Percentiles rank a stretch among this genome's conserved stretches.
Conservation (phyloP, 192 early-diverging fungal species). For the Paraglomus brasilianum region DNA sequence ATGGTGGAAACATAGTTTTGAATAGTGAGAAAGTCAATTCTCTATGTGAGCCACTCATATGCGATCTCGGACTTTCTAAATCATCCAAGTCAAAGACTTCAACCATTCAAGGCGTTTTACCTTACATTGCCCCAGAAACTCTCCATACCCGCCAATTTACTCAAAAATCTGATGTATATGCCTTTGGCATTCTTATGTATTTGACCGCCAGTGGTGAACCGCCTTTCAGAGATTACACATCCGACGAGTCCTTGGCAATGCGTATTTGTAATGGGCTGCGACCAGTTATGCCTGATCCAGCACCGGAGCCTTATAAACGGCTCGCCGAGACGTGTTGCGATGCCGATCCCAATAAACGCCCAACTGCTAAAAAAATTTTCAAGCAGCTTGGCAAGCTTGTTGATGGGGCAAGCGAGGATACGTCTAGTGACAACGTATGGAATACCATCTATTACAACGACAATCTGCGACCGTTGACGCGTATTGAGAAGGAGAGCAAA, state of each 20-base stretch:
- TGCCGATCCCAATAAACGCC: slow-evolving; percentile 16
- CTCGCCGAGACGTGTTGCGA: slow-evolving; percentile 27
- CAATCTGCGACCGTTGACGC: no score
- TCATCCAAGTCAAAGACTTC: not conserved
- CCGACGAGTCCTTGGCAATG: slow-evolving; percentile 14
- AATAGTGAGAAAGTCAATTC: no score
- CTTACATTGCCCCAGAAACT: slow-evolving; percentile 29
- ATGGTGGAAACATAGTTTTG: slow-evolving; percentile 19
- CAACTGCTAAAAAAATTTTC: slow-evolving; percentile 25
- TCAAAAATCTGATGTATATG: slow-evolving; percentile 26
- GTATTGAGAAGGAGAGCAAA: no score
- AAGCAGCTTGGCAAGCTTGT: no score
- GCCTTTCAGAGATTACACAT: slow-evolving; percentile 9
- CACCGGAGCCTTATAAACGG: slow-evolving; percentile 4
- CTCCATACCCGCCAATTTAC: not conserved
- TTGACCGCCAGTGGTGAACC: slow-evolving; percentile 3
- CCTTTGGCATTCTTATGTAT: slow-evolving; percentile 27
- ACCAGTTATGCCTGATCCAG: slow-evolving; percentile 11
- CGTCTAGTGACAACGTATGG: no score
- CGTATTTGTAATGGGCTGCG: slow-evolving; percentile 27
- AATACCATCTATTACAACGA: no score
- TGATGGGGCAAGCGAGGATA: no score
- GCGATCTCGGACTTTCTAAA: not conserved
- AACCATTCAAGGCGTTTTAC: slow-evolving; percentile 18
- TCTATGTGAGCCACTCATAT: not conserved